These are phyloP conservation scores for Salix brachista DNA, from an alignment of 345 rosid species.

Conservation along the genomic window DNA sequence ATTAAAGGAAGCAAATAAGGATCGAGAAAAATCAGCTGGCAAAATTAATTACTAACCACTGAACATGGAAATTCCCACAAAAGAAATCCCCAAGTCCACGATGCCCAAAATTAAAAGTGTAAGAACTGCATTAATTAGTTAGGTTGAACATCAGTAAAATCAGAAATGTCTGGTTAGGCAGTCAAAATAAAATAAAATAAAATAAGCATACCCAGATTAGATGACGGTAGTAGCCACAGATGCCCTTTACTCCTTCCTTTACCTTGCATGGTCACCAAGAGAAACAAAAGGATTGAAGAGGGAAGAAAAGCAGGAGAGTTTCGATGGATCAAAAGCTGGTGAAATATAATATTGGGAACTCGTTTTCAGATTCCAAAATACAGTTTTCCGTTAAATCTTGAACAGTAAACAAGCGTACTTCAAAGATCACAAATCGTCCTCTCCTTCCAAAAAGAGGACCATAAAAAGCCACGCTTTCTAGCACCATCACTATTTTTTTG, in stretches of 20 bases:
- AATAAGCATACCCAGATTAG: constrained; percentile 1
- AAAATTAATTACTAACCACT: constrained; percentile 18
- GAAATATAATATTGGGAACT: not conserved
- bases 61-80: constrained; percentile 10
- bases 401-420: constrained; percentile 32
- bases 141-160: not conserved
- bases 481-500: constrained; percentile 10
- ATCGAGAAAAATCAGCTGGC: constrained; percentile 17
- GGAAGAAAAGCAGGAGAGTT: not conserved
- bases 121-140: not conserved
- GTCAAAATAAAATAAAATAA: not conserved
- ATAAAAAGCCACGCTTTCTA: constrained; percentile 44
- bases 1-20: constrained; percentile 4
- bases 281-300: not conserved
- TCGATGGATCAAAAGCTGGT: not conserved
- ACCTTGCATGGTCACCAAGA: constrained; percentile 15
- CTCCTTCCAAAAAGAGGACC: constrained; percentile 16
- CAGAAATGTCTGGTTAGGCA: not conserved
- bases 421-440: constrained; percentile 4
- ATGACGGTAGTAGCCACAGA: not conserved
- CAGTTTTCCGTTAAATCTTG: constrained; percentile 32
- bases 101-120: not conserved
- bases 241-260: not conserved
- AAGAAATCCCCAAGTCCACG: not conserved
- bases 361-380: constrained; percentile 3